Evolutionary conservation across 202 grass and related monocot genomes (phyloP).

Genomic region (Carex arenaria): DNA sequence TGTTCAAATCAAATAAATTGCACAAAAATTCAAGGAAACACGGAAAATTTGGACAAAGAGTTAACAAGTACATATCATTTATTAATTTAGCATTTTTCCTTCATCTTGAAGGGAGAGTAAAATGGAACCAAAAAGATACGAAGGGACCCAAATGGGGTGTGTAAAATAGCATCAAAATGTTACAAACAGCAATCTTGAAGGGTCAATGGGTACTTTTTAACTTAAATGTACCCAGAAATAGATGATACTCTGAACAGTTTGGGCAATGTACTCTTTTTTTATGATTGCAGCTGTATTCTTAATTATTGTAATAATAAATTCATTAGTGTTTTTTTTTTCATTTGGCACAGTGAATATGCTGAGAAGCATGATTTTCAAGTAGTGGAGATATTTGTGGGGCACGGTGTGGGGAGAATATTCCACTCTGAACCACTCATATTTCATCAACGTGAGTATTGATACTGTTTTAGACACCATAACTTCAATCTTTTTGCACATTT

Average conservation of each 20-base stretch:
- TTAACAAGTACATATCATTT: background rate
- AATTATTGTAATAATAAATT: background rate
- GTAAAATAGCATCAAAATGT: background rate
- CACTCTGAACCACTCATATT: conserved; percentile 87
- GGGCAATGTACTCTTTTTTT: background rate
- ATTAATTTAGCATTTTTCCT: background rate
- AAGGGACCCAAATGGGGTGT: too few species aligned
- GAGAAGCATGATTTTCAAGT: conserved; percentile 63
- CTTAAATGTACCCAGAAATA: background rate
- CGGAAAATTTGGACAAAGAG: background rate
- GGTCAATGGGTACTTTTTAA: background rate
- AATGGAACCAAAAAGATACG: background rate
- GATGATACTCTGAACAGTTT: background rate
- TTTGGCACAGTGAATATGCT: conserved; percentile 60
- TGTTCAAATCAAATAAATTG: background rate
- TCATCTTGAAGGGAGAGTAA: background rate
- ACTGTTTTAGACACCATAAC: background rate
- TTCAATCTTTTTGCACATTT: background rate
- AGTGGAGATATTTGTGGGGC: conserved; percentile 84
- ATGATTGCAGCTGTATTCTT: background rate
- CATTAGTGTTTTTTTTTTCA: conserved; percentile 22
- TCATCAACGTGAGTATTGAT: conserved; percentile 63
- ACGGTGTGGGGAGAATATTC: conserved; percentile 80
- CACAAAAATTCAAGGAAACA: background rate
- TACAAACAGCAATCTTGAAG: background rate